Conservation (phyloP, 345 rosid species). For the Microthlaspi erraticum region DNA sequence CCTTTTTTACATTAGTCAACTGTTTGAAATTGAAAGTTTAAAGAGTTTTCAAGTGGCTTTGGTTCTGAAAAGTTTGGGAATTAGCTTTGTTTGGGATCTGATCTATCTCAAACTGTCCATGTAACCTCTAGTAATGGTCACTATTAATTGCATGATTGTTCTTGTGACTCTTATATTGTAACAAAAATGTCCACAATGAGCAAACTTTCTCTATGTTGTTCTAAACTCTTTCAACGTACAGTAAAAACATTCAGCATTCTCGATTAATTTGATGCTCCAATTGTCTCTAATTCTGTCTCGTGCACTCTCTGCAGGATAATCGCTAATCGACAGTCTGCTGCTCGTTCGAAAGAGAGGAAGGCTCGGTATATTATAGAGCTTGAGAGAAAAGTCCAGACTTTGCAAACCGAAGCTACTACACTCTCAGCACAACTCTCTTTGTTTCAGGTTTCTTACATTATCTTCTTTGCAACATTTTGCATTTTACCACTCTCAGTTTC, state of each 20-base stretch:
- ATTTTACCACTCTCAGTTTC: conserved; percentile 13
- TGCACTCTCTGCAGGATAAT: conserved; percentile 58
- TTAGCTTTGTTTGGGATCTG: background rate
- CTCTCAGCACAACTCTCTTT: conserved; percentile 84
- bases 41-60: conserved; percentile 12
- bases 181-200: background rate
- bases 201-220: background rate
- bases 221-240: background rate
- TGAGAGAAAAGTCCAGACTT: conserved; percentile 84
- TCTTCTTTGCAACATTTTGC: background rate
- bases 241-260: conserved; percentile 1
- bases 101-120: background rate
- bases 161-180: background rate
- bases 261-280: background rate
- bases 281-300: background rate
- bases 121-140: background rate
- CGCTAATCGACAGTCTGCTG: conserved; percentile 93
- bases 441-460: conserved; percentile 65
- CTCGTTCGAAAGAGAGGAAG: conserved; percentile 92
- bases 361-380: conserved; percentile 79
- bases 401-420: conserved; percentile 92
- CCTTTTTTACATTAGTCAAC: conserved; percentile 21
- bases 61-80: background rate
- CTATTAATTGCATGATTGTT: conserved; percentile 2
- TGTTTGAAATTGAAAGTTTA: conserved; percentile 17